Conservation (phyloP, 257 asterid genomes). For the Anisodus acutangulus region DNA sequence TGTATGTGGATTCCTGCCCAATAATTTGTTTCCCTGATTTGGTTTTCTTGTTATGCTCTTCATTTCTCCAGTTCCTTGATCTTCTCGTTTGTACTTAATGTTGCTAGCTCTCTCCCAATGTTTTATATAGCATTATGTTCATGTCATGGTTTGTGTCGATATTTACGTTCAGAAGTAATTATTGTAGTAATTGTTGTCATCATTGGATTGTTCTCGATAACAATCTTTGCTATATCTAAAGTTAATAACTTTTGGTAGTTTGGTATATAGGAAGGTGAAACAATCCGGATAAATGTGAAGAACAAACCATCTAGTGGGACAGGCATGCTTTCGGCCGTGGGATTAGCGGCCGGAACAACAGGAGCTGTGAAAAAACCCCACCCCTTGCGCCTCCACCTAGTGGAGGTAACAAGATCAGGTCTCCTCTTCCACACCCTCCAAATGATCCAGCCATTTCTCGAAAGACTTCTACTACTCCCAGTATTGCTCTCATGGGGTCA, state of each 20-base stretch:
- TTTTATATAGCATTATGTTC: background rate
- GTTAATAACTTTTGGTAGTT: conserved; percentile 29
- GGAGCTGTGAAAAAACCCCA: conserved; percentile 63
- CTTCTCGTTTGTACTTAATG: background rate
- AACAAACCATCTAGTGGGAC: conserved; percentile 81
- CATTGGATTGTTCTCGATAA: background rate
- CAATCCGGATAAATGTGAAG: conserved; percentile 86
- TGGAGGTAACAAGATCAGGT: conserved; percentile 68
- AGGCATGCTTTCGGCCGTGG: conserved; percentile 92
- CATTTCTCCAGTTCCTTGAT: conserved; percentile 1
- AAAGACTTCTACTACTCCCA: conserved; percentile 45
- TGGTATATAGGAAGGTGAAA: conserved; percentile 87
- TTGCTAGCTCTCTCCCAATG: background rate
- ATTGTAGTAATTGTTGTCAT: background rate
- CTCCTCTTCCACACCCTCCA: conserved; percentile 97
- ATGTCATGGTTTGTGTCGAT: background rate
- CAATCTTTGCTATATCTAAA: background rate
- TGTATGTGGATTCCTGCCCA: background rate
- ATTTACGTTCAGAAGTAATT: background rate
- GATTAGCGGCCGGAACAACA: conserved; percentile 56
- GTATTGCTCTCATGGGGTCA: conserved; percentile 43
- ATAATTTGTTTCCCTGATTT: background rate
- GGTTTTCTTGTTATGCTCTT: background rate
- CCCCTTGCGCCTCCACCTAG: conserved; percentile 86
- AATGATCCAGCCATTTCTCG: conserved; percentile 69